Conservation (phyloP, 805 yeast genomes). For the Monosporozyma aerobia region DNA sequence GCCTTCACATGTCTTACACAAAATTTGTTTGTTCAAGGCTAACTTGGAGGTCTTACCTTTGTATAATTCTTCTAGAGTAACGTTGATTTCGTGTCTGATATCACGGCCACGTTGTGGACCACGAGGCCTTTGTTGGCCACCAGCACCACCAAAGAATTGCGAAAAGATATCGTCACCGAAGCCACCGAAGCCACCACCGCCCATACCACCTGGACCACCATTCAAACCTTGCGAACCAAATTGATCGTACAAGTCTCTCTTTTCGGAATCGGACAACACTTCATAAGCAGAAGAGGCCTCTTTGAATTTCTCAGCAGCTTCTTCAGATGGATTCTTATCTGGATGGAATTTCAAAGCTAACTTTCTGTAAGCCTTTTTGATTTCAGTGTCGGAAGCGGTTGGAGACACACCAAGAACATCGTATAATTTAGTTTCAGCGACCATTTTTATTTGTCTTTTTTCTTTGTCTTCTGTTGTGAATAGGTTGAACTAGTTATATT, state of each 20-base stretch:
- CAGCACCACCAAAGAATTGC: constrained; percentile 74
- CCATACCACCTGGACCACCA: constrained; percentile 69
- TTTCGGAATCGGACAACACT: constrained; percentile 75
- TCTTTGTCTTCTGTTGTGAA: constrained; percentile 8
- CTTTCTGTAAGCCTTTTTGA: constrained; percentile 75
- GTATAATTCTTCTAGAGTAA: constrained; percentile 86
- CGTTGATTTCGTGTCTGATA: constrained; percentile 78
- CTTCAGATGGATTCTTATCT: constrained; percentile 69
- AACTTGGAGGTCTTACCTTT: constrained; percentile 90
- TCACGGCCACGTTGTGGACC: constrained; percentile 89
- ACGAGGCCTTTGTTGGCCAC: constrained; percentile 54
- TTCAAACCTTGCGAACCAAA: constrained; percentile 88
- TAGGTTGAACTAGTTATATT: neutral
- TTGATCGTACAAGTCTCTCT: constrained; percentile 80
- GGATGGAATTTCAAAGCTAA: constrained; percentile 77
- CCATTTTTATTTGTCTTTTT: constrained; percentile 41
- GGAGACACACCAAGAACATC: constrained; percentile 66
- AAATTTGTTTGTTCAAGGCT: constrained; percentile 84
- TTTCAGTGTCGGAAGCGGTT: constrained; percentile 57
- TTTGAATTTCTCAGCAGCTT: constrained; percentile 92
- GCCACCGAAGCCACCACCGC: constrained; percentile 51
- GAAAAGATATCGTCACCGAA: constrained; percentile 36
- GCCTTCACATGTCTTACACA: constrained; percentile 87
- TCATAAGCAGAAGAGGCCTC: constrained; percentile 85
- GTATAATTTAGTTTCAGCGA: constrained; percentile 69